Evolutionary conservation across 1,139 yeast species (phyloP), one percentile per base, ranked within the genome.

Genomic region (Candida frijolesensis): DNA sequence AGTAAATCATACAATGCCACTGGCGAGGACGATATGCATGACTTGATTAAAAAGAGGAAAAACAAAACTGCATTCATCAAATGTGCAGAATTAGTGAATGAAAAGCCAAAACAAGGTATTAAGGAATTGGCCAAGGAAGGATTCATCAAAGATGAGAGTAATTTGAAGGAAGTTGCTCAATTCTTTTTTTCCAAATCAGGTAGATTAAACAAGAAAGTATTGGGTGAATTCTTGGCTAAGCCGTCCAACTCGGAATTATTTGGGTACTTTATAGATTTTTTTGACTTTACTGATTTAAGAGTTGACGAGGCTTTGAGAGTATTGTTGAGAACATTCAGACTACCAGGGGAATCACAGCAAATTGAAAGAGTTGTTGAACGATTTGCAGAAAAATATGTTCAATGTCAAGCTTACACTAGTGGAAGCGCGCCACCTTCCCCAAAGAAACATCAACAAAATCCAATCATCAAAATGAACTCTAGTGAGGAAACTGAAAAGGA

Each of bases 321-420:
- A 48, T 68, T 95, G 54, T 75, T 95, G 57, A 87, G 89, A 49
- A 80, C 89, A 14, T 94, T 95, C 64, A 82, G 99, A 66, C 77
- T 95, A 50, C 99, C 99, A 0, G 99, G 99, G 47, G 99, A 95
- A 68, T 86, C 97, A 0, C 98, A 91, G 63, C 97, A 90, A 65
- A 94, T 95, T 65, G 98, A 92, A 66, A 80, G 97, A 62, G 82
- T 94, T 16, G 89, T 95, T 41, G 97, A 92, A 61, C 77, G 83
- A 18, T 94, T 95, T 69, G 92, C 96, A 4, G 85, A 83, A 44
- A 82, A 87, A 56, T 95, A 90, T 67, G 88, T 88, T 7, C 72
- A 71, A 18, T 56, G 58, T 49, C 56, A 55, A 42, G 52, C 42
- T 12, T 45, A 43, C 19, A 27, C 50, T 2, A 35, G 19, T 4